These are phyloP conservation scores for Ascochyta pisi DNA, from an alignment of 2,329 filamentous ascomycete genomes.

Conservation along the genomic window DNA sequence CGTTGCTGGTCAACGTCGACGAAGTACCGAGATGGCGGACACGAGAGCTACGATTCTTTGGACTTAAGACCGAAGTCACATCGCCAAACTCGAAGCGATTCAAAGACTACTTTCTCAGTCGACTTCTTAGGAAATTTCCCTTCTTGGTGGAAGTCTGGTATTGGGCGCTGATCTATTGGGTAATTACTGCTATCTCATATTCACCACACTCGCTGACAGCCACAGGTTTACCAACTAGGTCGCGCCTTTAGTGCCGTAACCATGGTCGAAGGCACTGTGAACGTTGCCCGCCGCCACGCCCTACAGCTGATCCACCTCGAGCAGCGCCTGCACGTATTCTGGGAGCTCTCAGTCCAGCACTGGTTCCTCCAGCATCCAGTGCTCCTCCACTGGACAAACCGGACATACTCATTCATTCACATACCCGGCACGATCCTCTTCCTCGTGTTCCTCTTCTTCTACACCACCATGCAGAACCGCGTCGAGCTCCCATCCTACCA, in stretches of 20 bases:
- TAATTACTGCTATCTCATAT: slow-evolving; percentile 48
- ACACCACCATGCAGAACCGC: slow-evolving; percentile 69
- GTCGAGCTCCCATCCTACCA: slow-evolving; percentile 50
- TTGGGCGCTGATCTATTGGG: slow-evolving; percentile 79
- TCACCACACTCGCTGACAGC: slow-evolving; percentile 3
- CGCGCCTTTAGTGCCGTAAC: slow-evolving; percentile 75
- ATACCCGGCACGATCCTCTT: slow-evolving; percentile 79
- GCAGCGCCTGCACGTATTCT: slow-evolving; percentile 68
- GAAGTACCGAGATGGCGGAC: slow-evolving; percentile 56
- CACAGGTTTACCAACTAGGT: slow-evolving; percentile 74
- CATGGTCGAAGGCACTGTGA: slow-evolving; percentile 70
- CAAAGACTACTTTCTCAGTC: slow-evolving; percentile 66
- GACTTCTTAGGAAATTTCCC: slow-evolving; percentile 70
- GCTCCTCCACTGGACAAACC: slow-evolving; percentile 73
- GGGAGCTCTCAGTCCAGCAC: slow-evolving; percentile 67
- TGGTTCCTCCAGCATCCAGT: slow-evolving; percentile 62
- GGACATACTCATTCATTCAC: slow-evolving; percentile 78
- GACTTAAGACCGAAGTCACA: slow-evolving; percentile 56
- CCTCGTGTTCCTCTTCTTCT: slow-evolving; percentile 70
- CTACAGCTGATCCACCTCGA: slow-evolving; percentile 73
- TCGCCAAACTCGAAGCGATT: slow-evolving; percentile 70
- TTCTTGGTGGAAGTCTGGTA: slow-evolving; percentile 80
- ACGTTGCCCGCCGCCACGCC: slow-evolving; percentile 72
- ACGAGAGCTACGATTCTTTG: slow-evolving; percentile 57
- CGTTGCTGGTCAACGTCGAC: slow-evolving; percentile 51